phyloP scores from a whole-genome alignment of 306 rosid species.

The Begonia peltatifolia region DNA sequence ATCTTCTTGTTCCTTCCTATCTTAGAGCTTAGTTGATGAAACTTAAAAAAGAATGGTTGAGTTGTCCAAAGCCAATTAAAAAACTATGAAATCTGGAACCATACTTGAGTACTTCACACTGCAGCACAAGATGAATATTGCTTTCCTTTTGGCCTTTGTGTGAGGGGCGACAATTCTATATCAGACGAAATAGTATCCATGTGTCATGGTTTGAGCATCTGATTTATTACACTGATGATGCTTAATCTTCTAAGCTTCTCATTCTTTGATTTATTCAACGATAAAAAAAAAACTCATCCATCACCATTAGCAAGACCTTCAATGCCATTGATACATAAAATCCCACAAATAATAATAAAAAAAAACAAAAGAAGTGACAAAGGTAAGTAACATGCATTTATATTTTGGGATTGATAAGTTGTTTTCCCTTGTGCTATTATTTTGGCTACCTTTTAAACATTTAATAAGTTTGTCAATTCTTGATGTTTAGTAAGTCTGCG shows the following conservation, averaged over 20 bases:
- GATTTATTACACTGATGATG: no score
- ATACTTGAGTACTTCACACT: no score
- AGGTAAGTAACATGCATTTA: neutral
- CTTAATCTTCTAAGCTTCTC: no score
- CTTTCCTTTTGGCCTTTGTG: no score
- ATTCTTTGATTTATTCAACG: conserved; percentile 33
- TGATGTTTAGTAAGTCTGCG: conserved; percentile 76
- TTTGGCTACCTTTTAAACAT: neutral
- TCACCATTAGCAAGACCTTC: conserved; percentile 13
- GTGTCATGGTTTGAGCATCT: no score
- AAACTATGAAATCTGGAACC: no score
- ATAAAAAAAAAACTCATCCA: conserved; percentile 16
- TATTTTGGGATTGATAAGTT: neutral
- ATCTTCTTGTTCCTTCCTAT: no score
- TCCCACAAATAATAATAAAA: neutral
- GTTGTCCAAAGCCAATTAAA: no score
- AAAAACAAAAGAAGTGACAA: neutral
- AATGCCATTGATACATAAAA: conserved; percentile 4
- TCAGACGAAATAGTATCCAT: conserved; percentile 7
- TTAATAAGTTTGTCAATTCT: neutral
- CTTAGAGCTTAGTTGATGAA: no score
- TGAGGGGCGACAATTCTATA: conserved; percentile 2
- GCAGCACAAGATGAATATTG: no score
- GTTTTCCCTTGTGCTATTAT: neutral
- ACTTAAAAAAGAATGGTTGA: no score